Conservation (phyloP, 805 yeast genomes). For the Monosporozyma servazzii region DNA sequence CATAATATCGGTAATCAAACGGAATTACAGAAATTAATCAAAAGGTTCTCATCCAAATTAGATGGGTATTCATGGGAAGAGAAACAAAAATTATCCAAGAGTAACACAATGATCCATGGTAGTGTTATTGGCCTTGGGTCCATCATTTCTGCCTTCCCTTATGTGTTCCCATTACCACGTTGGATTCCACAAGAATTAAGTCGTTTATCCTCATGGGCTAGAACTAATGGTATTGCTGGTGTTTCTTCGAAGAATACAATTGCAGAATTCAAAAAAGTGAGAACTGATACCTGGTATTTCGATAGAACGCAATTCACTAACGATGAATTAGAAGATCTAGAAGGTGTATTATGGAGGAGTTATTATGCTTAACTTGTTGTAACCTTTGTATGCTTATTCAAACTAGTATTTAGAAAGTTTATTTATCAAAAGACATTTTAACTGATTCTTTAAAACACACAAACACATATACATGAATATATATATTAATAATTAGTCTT, state of each 20-base stretch:
- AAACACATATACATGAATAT: not conserved
- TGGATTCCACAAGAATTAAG: conserved; percentile 80
- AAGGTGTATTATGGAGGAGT: conserved; percentile 90
- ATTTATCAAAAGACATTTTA: not conserved
- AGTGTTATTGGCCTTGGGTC: conserved; percentile 87
- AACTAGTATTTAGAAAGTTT: not conserved
- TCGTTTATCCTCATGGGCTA: conserved; percentile 60
- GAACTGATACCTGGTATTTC: conserved; percentile 95
- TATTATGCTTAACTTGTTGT: conserved; percentile 55
- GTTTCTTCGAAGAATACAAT: conserved; percentile 73
- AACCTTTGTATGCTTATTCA: not conserved
- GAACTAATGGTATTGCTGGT: conserved; percentile 74
- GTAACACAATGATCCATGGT: conserved; percentile 55
- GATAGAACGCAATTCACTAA: conserved; percentile 71
- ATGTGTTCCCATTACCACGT: conserved; percentile 78
- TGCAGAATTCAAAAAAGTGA: conserved; percentile 78
- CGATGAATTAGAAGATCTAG: conserved; percentile 80
- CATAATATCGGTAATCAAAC: conserved; percentile 47
- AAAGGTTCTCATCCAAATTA: conserved; percentile 32
- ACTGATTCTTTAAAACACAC: not conserved
- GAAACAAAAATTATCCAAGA: conserved; percentile 32
- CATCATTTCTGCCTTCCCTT: conserved; percentile 81
- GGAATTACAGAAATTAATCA: conserved; percentile 32
- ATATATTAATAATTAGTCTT: no score
- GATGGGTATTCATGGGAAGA: conserved; percentile 24